These are phyloP conservation scores for Globisporangium emineosum DNA, from an alignment of 352 stramenopile genomes.

Conservation along the genomic window DNA sequence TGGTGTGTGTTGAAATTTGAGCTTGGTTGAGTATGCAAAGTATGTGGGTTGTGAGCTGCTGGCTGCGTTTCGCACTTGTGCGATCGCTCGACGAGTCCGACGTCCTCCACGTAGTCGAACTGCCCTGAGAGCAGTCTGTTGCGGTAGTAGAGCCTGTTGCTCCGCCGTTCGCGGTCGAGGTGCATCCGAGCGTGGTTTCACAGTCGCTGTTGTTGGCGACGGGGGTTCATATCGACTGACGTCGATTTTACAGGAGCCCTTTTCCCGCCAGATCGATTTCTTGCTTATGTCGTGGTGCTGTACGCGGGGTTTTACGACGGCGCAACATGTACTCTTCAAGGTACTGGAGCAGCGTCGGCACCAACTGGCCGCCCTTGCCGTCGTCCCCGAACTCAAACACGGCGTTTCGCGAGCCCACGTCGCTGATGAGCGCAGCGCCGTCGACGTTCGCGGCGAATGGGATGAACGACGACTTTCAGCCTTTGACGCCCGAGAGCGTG, in stretches of 20 bases:
- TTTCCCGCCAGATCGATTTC: too few relatives aligned
- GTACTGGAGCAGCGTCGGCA: slow-evolving; percentile 57
- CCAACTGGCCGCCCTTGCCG: slow-evolving; percentile 46
- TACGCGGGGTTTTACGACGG: too few relatives aligned
- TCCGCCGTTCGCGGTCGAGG: too few relatives aligned
- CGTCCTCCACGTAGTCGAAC: slow-evolving; percentile 81
- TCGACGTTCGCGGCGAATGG: slow-evolving; percentile 76
- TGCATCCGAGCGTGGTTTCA: too few relatives aligned
- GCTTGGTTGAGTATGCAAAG: not conserved
- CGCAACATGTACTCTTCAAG: slow-evolving; percentile 79
- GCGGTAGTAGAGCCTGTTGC: too few relatives aligned
- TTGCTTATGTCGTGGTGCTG: too few relatives aligned
- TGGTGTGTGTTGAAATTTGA: not conserved
- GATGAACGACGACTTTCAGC: slow-evolving; percentile 59
- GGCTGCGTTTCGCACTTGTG: slow-evolving; percentile 33
- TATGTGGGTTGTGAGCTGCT: not conserved
- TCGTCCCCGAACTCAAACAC: slow-evolving; percentile 74
- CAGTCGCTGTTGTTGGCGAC: too few relatives aligned
- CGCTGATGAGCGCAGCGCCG: slow-evolving; percentile 56
- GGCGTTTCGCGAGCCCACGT: slow-evolving; percentile 46
- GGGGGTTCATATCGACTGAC: too few relatives aligned
- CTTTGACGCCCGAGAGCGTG: slow-evolving; percentile 36
- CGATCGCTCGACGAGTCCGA: slow-evolving; percentile 77
- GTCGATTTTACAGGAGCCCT: too few relatives aligned
- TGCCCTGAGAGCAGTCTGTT: slow-evolving; percentile 79